Base-by-base conservation (phyloP, 306 rosid genomes). In the Luffa acutangula region DNA sequence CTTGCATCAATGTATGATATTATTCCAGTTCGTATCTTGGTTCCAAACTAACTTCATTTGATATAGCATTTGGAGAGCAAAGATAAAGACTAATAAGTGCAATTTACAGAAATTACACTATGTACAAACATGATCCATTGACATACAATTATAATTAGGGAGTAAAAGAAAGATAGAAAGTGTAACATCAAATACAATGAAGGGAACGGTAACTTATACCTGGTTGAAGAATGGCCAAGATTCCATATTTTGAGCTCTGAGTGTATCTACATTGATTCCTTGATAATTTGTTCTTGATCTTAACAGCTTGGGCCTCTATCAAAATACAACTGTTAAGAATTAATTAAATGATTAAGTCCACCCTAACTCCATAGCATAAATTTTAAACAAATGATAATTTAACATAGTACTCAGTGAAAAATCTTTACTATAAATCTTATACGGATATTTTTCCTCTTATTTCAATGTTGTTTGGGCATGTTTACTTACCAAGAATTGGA, bases 201-300 rank as follows among this genome's bases (percentile, higher is more conserved):
- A 9, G 18, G 9, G n/a, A 56, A 41, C 39, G 10, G 52, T 76
- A 45, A 25, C 74, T 7, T n/a, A 45, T 83, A 87, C 98, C 97
- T 94, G 97, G 86, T 94, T 94, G 79, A 94, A 94, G 85, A 93
- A 90, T 49, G 98, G 98, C 89, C 90, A 37, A 36, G 98, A 90
- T 81, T 94, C 98, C 97, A 92, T 88, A 77, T 94, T 94, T 85
- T 94, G 97, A 71, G 98, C 97, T 79, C 98, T 88, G 75, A 92
- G 94, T 18, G 89, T 88, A 69, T 94, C 97, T 4, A 65, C 84
- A 88, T 87, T 94, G 86, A 94, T 94, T 39, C 93, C 98, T 82
- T 92, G 98, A 78, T 88, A 94, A 81, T 94, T 94, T 76, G 83
- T 58, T 41, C 65, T 81, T 31, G 98, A 89, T 88, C 98, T 94